Base-by-base conservation (phyloP, 306 rosid genomes). In the Comarum palustre region DNA sequence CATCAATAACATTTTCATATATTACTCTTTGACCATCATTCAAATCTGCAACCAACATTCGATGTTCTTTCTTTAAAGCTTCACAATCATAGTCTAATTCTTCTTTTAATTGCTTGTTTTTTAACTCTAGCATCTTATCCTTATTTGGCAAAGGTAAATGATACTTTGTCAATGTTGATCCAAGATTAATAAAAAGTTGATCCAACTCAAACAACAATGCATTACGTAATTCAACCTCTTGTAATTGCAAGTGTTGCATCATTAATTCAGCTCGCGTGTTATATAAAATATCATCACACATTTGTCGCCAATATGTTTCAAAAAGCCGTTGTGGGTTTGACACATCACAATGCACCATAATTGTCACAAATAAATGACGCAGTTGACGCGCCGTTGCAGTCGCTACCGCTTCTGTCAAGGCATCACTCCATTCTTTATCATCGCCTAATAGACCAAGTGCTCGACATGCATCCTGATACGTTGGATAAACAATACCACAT, bases 361-460 rank as follows among this genome's bases (percentile, higher is more conserved):
- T 72, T 39, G 19, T 63, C 3, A 63, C 16, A 38, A 63, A 38
- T 2, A 63, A 38, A 19, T 63, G 16, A 8, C 29, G 19, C 11
- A 63, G 3, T 34, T 63, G 11, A 19, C 6, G 9, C 4, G 14
- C 2, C 0, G 43, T 1, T 16, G 45, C 45, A 0, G 39, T 16
- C 6, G 17, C 0, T 4, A 17, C 4, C 17, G 13, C 42, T 3
- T 16, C 3, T 19, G 15, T 1, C 4, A 52, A n/a, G 1, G 38
- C 60, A 2, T 54, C 25, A 20, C 5, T n/a, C 27, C 51, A 71
- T 16, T 71, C 27, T 71, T 52, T 71, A 20, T 71, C 75, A 55
- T 71, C 75, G 0, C 52, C 38, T 20, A 52, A 36, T 4, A 52
- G 22, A 19, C 67, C 75, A 2, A 52, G 19, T 0, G 51, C 17